Conservation (phyloP, 345 rosid genomes). For the Atalantia buxifolia region DNA sequence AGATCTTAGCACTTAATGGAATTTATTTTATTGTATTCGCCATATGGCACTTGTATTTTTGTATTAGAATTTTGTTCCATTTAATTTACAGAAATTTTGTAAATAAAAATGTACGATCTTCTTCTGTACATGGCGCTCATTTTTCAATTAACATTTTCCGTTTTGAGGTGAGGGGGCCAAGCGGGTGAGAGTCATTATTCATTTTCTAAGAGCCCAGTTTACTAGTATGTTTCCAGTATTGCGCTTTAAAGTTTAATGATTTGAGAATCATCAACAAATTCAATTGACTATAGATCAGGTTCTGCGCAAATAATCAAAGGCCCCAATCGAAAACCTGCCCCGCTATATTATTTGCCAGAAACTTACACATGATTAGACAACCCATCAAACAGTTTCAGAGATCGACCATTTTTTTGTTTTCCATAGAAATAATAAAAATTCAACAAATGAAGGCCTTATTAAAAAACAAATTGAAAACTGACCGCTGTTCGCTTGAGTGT, state of each 20-base stretch:
- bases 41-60: neutral
- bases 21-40: neutral
- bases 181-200: neutral
- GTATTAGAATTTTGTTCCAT: neutral
- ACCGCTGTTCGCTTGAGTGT: neutral
- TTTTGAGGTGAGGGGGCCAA: neutral
- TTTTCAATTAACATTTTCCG: neutral
- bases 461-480: neutral
- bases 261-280: neutral
- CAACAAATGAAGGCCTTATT: constrained; percentile 4
- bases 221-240: neutral
- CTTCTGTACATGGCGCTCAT: neutral
- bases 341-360: neutral
- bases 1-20: neutral
- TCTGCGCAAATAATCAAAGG: neutral
- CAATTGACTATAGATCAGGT: neutral
- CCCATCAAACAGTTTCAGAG: neutral
- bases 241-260: no score
- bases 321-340: neutral
- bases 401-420: neutral
- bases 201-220: neutral
- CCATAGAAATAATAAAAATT: neutral
- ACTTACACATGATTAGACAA: neutral
- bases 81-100: neutral
- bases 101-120: neutral